These are phyloP conservation scores for Populus hybrid DNA, from an alignment of 441 rosid species.

Conservation along the genomic window DNA sequence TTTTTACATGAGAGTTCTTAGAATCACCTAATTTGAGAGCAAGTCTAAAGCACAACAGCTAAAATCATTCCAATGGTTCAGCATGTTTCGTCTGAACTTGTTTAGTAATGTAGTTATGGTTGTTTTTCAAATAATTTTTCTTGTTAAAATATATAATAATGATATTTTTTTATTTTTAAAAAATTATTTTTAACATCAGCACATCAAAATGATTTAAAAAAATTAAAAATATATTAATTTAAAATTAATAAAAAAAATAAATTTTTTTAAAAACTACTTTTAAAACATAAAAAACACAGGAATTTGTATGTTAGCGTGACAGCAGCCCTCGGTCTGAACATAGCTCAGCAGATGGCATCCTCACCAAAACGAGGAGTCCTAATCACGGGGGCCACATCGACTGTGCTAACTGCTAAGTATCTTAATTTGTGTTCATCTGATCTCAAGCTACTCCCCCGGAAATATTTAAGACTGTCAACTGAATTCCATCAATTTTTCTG, in stretches of 20 bases:
- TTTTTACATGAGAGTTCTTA: not conserved
- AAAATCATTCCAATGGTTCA: too few relatives aligned
- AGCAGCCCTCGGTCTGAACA: not conserved
- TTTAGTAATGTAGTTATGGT: too few relatives aligned
- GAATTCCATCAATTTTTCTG: constrained; percentile 22
- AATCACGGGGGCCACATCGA: constrained; percentile 30
- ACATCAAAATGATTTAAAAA: too few relatives aligned
- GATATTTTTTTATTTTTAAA: too few relatives aligned
- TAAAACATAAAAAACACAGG: too few relatives aligned
- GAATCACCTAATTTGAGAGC: not conserved
- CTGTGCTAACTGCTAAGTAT: constrained; percentile 25
- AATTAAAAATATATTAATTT: too few relatives aligned
- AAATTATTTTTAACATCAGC: too few relatives aligned
- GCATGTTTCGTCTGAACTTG: too few relatives aligned
- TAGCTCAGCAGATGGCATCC: constrained; percentile 19
- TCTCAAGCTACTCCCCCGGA: constrained; percentile 27
- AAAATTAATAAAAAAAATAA: too few relatives aligned
- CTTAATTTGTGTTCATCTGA: constrained; percentile 30
- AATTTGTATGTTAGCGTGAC: not conserved
- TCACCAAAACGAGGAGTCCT: constrained; percentile 33
- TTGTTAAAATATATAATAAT: too few relatives aligned
- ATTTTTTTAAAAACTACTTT: too few relatives aligned
- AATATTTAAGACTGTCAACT: constrained; percentile 25
- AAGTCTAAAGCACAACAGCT: not conserved
- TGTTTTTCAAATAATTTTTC: too few relatives aligned